Evolutionary conservation across 2,329 filamentous ascomycete genomes (phyloP).

Genomic region (Ampelomyces quisqualis): DNA sequence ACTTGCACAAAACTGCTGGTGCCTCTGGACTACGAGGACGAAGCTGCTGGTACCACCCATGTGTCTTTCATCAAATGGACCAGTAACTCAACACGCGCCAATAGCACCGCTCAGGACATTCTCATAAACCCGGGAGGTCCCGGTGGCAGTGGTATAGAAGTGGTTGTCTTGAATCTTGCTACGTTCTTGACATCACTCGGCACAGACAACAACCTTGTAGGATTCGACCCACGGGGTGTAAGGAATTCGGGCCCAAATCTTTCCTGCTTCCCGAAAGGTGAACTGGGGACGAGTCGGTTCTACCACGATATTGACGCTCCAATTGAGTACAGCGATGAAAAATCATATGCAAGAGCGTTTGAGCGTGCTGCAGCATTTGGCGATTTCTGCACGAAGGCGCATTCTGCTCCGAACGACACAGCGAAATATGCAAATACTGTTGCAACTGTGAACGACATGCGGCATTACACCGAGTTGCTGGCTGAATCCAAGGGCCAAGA

Average conservation of each 20-base stretch:
- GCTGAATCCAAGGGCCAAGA: slow-evolving; percentile 13
- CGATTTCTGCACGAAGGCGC: slow-evolving; percentile 13
- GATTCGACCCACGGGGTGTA: slow-evolving; percentile 48
- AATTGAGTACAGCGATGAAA: slow-evolving; percentile 4
- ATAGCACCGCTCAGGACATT: slow-evolving; percentile 48
- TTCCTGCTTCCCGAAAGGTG: slow-evolving; percentile 35
- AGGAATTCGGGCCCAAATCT: slow-evolving; percentile 38
- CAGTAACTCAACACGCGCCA: slow-evolving; percentile 38
- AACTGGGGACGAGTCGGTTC: slow-evolving; percentile 1
- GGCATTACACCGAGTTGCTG: slow-evolving; percentile 12
- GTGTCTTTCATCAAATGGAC: slow-evolving; percentile 51
- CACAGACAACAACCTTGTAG: slow-evolving; percentile 45
- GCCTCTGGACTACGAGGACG: slow-evolving; percentile 45
- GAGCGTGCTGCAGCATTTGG: slow-evolving; percentile 9
- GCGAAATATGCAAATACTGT: slow-evolving; percentile 20
- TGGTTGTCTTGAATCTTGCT: slow-evolving; percentile 16
- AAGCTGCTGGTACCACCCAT: slow-evolving; percentile 34
- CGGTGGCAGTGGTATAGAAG: slow-evolving; percentile 46
- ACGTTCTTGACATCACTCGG: slow-evolving; percentile 1
- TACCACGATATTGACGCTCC: slow-evolving; percentile 3
- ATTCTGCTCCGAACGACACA: slow-evolving; percentile 8
- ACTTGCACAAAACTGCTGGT: slow-evolving; percentile 53
- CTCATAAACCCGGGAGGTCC: slow-evolving; percentile 53
- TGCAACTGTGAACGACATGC: slow-evolving; percentile 16
- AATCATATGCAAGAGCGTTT: slow-evolving; percentile 3